Percentiles rank a stretch among this genome's conserved stretches.
These are phyloP conservation scores for Curvularia sp. DNA, from an alignment of 2,329 filamentous ascomycete species.

Conservation along the genomic window DNA sequence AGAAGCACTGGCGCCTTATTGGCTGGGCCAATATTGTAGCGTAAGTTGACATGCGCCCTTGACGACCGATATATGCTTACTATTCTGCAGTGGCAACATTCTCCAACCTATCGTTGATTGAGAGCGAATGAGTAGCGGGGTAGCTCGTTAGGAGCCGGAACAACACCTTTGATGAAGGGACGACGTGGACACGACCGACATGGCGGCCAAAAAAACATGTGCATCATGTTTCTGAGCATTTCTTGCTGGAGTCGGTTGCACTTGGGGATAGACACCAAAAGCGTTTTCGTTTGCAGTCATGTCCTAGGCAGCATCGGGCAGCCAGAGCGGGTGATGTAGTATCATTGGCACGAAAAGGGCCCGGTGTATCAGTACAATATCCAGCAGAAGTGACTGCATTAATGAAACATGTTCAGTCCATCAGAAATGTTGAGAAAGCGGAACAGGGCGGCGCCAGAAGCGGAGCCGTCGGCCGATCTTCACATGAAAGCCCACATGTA, in stretches of 20 bases:
- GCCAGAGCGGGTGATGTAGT: slow-evolving; percentile 23
- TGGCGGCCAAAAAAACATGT: slow-evolving; percentile 26
- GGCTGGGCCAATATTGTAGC: slow-evolving; percentile 54
- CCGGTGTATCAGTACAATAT: slow-evolving; percentile 26
- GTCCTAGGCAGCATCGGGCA: slow-evolving; percentile 23
- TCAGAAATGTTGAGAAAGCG: slow-evolving; percentile 23
- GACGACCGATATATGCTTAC: slow-evolving; percentile 26
- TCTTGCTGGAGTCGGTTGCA: slow-evolving; percentile 39
- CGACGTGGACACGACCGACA: slow-evolving; percentile 21
- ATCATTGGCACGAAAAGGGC: slow-evolving; percentile 20
- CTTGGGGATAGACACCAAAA: slow-evolving; percentile 37
- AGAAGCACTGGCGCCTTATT: slow-evolving; percentile 86
- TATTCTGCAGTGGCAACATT: slow-evolving; percentile 44
- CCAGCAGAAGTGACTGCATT: slow-evolving; percentile 30
- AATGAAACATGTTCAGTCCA: slow-evolving; percentile 32
- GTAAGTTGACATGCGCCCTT: slow-evolving; percentile 39
- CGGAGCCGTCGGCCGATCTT: slow-evolving; percentile 32
- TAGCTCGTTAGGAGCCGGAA: slow-evolving; percentile 15
- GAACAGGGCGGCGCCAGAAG: slow-evolving; percentile 24
- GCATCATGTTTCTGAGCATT: slow-evolving; percentile 44
- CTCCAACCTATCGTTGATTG: slow-evolving; percentile 47
- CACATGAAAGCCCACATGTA: slow-evolving; percentile 36
- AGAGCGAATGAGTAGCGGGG: slow-evolving; percentile 12
- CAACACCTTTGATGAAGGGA: slow-evolving; percentile 26
- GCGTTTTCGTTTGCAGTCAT: slow-evolving; percentile 24